Evolutionary conservation across 2,329 filamentous ascomycete genomes (phyloP).

Genomic region (Hirsutella thompsonii): DNA sequence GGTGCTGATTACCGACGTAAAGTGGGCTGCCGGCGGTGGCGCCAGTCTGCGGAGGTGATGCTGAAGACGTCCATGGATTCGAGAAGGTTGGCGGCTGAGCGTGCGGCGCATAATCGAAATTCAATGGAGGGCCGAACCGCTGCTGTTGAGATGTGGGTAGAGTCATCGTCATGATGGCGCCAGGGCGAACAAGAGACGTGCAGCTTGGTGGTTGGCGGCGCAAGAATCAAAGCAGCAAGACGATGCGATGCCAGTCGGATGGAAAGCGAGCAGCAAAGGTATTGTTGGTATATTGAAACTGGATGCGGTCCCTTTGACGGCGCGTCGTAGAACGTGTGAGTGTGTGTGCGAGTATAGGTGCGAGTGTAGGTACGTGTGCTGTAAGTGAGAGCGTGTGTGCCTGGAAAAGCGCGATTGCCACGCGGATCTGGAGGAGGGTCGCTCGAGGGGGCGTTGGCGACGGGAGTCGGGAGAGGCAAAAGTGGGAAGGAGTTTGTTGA

Average conservation of each 20-base stretch:
- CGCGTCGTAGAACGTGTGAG: no score
- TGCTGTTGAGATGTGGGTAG: conserved; percentile 72
- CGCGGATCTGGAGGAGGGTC: neutral
- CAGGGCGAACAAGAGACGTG: neutral
- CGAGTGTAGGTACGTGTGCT: no score
- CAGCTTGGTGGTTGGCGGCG: neutral
- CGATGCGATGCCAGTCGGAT: neutral
- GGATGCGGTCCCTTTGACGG: no score
- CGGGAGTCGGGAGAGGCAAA: neutral
- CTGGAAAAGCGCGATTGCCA: neutral
- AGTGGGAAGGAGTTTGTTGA: conserved; percentile 27
- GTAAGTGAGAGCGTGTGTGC: neutral
- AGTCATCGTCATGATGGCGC: conserved; percentile 77
- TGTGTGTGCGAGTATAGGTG: no score
- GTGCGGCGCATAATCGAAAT: conserved; percentile 58
- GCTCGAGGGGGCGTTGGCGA: no score
- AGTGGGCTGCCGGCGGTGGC: conserved; percentile 45
- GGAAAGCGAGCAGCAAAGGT: no score
- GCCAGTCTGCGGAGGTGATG: conserved; percentile 28
- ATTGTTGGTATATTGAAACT: no score
- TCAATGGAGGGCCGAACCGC: conserved; percentile 59
- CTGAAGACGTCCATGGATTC: conserved; percentile 69
- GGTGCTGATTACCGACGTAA: conserved; percentile 43
- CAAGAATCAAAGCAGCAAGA: neutral
- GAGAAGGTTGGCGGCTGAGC: conserved; percentile 61